Base-by-base conservation (phyloP, 768 basidiomycete species). In the Suillus placidus region DNA sequence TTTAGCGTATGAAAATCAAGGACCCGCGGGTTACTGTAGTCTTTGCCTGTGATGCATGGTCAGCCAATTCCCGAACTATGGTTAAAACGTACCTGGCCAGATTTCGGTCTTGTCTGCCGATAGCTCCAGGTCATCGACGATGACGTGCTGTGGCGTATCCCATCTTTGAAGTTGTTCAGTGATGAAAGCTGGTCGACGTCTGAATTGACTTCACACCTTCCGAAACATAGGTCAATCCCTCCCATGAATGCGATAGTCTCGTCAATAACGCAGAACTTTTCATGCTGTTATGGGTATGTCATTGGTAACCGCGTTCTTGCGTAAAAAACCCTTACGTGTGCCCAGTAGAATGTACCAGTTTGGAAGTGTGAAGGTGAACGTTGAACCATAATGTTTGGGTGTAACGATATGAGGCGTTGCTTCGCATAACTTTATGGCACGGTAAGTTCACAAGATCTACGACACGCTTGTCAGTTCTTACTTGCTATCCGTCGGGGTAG, bases 211-310 rank as follows among this genome's bases (percentile, higher is more conserved):
- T 32, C 6, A 14, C 67, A 90, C 87, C 94, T 84, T 72, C 95
- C 94, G 70, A 95, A 97, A 75, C 93, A 97, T 40, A 97, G 84
- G 77, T 99, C 97, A 51, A 99, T 78, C 3, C 97, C 97, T 20
- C 97, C 97, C 94, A 95, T 97, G 79, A 99, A 99, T 0, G 93
- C 96, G 68, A 99, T 97, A 1, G 94, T 88, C 74, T 97, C 93
- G 74, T 99, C 97, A 67, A 99, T 93, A 16, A 98, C 95, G 73
- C 97, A 99, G 68, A 99, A 74, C 74, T 99, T 99, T 82, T 99
- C 97, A 77, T 99, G 97, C 94, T 96, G 67, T 32, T 32, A 54
- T 26, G 49, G 23, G 63, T 30, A 68, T 32, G 9, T 45, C 55
- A 64, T 55, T n/a, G 26, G 16, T 63, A 23, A 62, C 45, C 18